Conservation (phyloP, 805 yeast genomes). For the Candida insectorum region DNA sequence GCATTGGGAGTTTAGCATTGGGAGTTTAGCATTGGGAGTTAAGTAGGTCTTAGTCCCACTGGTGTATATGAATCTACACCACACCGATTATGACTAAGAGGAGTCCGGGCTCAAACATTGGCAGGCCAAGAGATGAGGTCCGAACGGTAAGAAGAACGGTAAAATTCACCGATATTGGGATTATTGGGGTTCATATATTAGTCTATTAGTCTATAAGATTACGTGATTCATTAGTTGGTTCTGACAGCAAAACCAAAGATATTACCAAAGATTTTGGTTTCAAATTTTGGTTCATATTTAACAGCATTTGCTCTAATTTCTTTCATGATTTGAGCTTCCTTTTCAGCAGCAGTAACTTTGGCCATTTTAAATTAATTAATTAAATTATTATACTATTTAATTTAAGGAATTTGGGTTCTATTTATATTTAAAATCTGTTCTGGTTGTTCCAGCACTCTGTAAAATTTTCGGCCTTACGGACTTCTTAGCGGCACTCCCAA, state of each 20-base stretch:
- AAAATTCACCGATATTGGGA: background rate
- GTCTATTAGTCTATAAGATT: background rate
- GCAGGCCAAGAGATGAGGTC: too few relatives aligned
- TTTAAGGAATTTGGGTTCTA: slow-evolving; percentile 1
- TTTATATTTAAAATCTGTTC: too few relatives aligned
- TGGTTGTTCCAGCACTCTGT: too few relatives aligned
- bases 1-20: too few relatives aligned
- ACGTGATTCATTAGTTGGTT: slow-evolving; percentile 10
- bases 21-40: too few relatives aligned
- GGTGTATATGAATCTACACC: too few relatives aligned
- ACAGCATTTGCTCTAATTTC: slow-evolving; percentile 36
- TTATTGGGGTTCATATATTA: background rate
- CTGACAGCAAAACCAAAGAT: slow-evolving; percentile 34
- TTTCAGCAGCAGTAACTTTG: slow-evolving; percentile 37
- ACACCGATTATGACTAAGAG: too few relatives aligned
- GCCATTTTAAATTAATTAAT: slow-evolving; percentile 4
- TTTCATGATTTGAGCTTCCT: slow-evolving; percentile 44
- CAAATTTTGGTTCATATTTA: slow-evolving; percentile 38
- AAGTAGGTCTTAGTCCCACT: too few relatives aligned
- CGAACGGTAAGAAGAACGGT: too few relatives aligned
- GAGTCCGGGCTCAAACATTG: too few relatives aligned
- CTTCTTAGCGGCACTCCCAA: slow-evolving; percentile 3
- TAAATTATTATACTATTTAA: background rate
- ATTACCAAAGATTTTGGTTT: slow-evolving; percentile 40
- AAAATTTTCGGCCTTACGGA: slow-evolving; percentile 11